Conservation (phyloP, 1,139 yeast genomes). For the Suhomyces bokatorum region DNA sequence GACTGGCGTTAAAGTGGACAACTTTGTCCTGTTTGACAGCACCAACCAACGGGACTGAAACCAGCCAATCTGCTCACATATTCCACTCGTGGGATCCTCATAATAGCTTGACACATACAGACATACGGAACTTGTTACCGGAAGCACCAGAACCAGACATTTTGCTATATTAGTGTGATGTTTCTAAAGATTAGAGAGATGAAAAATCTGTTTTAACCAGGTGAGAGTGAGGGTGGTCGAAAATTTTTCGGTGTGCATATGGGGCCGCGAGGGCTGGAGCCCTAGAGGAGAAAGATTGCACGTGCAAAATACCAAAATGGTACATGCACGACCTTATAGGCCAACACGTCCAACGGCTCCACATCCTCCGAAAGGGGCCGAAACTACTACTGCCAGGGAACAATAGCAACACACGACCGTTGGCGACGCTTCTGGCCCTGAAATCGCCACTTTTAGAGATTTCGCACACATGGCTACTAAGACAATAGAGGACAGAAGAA, state of each 20-base stretch:
- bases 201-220: conserved; percentile 6
- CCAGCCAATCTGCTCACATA: neutral
- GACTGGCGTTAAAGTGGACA: neutral
- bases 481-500: no score
- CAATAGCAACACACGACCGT: no score
- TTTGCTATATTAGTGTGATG: conserved; percentile 23
- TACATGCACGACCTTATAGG: no score
- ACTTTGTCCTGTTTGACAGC: neutral
- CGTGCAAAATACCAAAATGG: no score
- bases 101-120: conserved; percentile 62
- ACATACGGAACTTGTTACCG: conserved; percentile 99
- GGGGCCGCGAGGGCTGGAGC: conserved; percentile 8
- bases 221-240: conserved; percentile 7
- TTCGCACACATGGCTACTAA: no score
- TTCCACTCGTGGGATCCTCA: neutral
- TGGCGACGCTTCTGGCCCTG: no score
- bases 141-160: conserved; percentile 95
- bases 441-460: no score
- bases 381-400: no score
- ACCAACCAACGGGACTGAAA: neutral
- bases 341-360: no score
- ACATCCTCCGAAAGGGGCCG: no score
- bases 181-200: conserved; percentile 8
- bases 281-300: neutral
- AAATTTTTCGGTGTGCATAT: conserved; percentile 10